Evolutionary conservation across 257 asterid species (phyloP), one percentile per base, ranked within the genome.

Genomic region (Leptodermis oblonga): DNA sequence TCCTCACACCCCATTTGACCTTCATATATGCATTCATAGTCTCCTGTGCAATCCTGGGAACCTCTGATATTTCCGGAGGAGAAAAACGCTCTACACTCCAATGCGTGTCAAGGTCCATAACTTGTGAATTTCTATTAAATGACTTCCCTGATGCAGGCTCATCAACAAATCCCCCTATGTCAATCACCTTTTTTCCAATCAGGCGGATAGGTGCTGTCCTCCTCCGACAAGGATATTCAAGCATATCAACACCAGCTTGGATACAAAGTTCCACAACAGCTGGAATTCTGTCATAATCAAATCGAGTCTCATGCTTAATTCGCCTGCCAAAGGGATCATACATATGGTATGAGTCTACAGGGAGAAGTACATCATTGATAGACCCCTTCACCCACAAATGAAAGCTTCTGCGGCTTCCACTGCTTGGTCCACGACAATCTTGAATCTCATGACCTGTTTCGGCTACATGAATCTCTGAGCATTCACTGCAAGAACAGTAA

Each of bases 201-300:
- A 93, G 88, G 66, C 99, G 82, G 62, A 90, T 79, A 6, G 99
- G 97, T 65, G 73, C 76, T 3, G 88, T 83, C 81, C 97, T 88
- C 84, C 99, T 84, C 55, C 97, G 80, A 2, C 91, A 88, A 66
- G 96, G 96, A 65, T 87, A 93, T 59, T 85, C 97, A 25, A 86
- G 96, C 52, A 93, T 55, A 64, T 90, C 94, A 2, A 88, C 91
- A 0, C 99, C 99, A 14, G 99, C 99, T 83, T 93, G 99, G 83
- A 93, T 89, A 89, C 99, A 90, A 72, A 93, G 96, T 69, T 93
- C 96, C 4, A 88, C 96, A 34, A 90, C 78, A 15, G 97, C 97
- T 6, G 96, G 99, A 58, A 93, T 82, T 76, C 95, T 76, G 73
- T 93, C 99, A 7, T 83, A 87, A 63, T 70, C 76, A 55, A 93